A percentile compares a stretch with the other conserved stretches of the same genome.
phyloP scores from a whole-genome alignment of 192 early-diverging fungal genomes.

The Polychytrium aggregatum region DNA sequence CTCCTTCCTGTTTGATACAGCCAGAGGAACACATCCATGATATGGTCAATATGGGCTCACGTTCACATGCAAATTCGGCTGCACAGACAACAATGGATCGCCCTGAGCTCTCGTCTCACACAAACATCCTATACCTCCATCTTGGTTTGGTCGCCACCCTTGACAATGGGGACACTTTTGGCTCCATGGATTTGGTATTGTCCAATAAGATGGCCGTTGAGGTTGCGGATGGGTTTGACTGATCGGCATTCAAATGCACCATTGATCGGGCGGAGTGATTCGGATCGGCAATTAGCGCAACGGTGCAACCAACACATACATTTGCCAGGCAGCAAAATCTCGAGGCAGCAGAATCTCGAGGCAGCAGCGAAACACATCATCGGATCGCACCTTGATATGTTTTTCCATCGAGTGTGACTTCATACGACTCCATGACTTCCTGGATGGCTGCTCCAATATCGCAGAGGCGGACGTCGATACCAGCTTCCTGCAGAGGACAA shows the following conservation, averaged over 20 bases:
- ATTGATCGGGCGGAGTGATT: too few species aligned
- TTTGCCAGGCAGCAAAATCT: too few species aligned
- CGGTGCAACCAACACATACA: too few species aligned
- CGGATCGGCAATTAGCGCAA: too few species aligned
- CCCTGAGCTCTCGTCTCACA: too few species aligned
- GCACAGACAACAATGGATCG: too few species aligned
- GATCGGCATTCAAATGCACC: too few species aligned
- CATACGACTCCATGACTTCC: constrained; percentile 98
- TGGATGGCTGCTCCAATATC: constrained; percentile 94
- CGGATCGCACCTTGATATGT: constrained; percentile 64
- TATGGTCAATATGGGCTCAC: background rate
- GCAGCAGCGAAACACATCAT: too few species aligned
- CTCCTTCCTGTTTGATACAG: constrained; percentile 50
- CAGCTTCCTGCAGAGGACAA: constrained; percentile 52
- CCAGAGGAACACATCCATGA: background rate
- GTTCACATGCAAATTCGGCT: constrained; percentile 5
- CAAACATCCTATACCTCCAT: constrained; percentile 63
- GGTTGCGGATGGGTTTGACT: constrained; percentile 89
- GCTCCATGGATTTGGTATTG: constrained; percentile 86
- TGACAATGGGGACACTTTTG: constrained; percentile 93
- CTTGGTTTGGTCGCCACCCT: constrained; percentile 73
- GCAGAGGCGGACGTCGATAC: constrained; percentile 88
- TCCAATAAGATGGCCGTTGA: constrained; percentile 92
- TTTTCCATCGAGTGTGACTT: constrained; percentile 89
- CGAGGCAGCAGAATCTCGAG: too few species aligned